Evolutionary conservation across 2,329 filamentous ascomycete species (phyloP).

Genomic region (Colletotrichum tanaceti): DNA sequence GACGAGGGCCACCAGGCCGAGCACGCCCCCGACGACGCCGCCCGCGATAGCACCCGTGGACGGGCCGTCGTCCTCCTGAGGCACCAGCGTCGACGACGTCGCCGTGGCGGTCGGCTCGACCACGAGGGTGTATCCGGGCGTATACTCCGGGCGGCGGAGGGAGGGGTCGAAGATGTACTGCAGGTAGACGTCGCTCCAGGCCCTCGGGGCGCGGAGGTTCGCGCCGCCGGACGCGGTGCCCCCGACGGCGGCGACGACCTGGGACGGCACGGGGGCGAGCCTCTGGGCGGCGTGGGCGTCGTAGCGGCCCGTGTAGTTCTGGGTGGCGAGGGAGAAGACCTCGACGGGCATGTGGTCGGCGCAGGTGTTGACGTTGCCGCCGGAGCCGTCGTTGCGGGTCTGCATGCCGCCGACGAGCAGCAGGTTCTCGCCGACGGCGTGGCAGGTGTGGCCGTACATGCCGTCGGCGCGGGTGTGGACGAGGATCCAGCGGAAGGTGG

Average conservation of each 20-base stretch:
- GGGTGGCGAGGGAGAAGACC: conserved; percentile 41
- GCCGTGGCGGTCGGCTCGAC: neutral
- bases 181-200: conserved; percentile 44
- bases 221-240: conserved; percentile 53
- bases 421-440: conserved; percentile 39
- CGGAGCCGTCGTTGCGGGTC: conserved; percentile 23
- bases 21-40: conserved; percentile 9
- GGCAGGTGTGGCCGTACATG: conserved; percentile 41
- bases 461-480: conserved; percentile 38
- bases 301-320: conserved; percentile 48
- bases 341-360: conserved; percentile 43
- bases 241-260: conserved; percentile 59
- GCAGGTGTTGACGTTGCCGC: conserved; percentile 37
- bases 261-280: conserved; percentile 57
- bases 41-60: conserved; percentile 5
- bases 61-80: neutral
- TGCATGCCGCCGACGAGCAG: conserved; percentile 42
- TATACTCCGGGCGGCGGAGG: conserved; percentile 41
- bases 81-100: neutral
- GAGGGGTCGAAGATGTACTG: conserved; percentile 45
- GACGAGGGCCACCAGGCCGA: conserved; percentile 8
- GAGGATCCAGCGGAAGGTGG: conserved; percentile 42
- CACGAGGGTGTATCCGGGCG: conserved; percentile 43
- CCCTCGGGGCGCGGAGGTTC: conserved; percentile 35
- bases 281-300: conserved; percentile 42